Evolutionary conservation across 2,329 filamentous ascomycete species (phyloP).

Genomic region (Fusarium oxysporum): DNA sequence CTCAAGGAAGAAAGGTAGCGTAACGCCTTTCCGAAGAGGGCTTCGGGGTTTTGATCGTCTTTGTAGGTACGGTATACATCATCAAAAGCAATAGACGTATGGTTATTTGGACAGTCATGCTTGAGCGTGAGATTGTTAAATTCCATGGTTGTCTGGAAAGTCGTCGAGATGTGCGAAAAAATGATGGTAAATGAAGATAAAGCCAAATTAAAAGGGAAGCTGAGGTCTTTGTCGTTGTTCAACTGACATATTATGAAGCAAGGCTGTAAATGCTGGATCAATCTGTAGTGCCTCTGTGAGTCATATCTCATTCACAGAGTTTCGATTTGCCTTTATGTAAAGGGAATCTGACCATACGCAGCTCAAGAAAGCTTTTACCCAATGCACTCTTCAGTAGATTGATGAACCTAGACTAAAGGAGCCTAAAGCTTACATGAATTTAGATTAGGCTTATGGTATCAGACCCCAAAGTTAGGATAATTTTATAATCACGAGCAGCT

Average conservation of each 20-base stretch:
- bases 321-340: neutral
- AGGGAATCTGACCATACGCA: neutral
- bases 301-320: neutral
- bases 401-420: too few species aligned
- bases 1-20: neutral
- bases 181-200: neutral
- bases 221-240: fast-evolving
- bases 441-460: neutral
- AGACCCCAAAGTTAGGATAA: neutral
- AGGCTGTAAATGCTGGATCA: fast-evolving
- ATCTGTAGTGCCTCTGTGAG: too few species aligned
- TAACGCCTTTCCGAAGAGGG: neutral
- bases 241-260: neutral
- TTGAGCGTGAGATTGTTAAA: neutral
- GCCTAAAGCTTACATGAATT: neutral
- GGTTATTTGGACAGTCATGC: fast-evolving
- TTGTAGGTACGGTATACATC: neutral
- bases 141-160: neutral
- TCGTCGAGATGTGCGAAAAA: neutral
- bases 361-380: neutral
- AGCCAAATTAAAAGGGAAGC: too few species aligned
- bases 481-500: too few species aligned
- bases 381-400: fast-evolving
- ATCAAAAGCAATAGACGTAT: neutral
- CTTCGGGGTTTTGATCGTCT: neutral